Base-by-base conservation (phyloP, 2,329 filamentous ascomycete species). In the Cercospora sesami region DNA sequence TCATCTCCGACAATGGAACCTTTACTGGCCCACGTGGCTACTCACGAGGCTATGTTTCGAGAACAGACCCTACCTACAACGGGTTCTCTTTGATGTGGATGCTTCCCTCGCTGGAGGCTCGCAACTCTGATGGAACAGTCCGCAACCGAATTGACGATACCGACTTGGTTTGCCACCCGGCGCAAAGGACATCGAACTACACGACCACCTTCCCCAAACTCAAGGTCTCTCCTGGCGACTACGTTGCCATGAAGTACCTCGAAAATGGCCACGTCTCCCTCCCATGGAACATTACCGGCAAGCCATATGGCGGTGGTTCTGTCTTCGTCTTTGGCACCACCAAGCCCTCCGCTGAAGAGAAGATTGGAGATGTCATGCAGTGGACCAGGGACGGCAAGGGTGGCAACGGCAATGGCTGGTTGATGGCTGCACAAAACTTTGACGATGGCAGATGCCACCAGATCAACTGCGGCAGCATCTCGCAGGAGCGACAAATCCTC, bases 381-480 rank as follows among this genome's bases (percentile, higher is more conserved):
- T 98, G 95, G 95, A 97, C 88, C 58, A 78, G 84, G 18, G 89
- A 92, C 66, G 94, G 94, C 69, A 90, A 86, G 5, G 93, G 94
- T 21, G 94, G 94, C 23, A 89, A 97, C 77, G 84, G 86, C 60
- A 88, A 90, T 48, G 95, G 95, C 33, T 83, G 84, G 51, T 88
- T 98, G 12, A 82, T 98, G 42, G 88, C 90, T 0, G 90, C 87
- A 1, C 89, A 92, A 73, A 89, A 91, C 82, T 99, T 89, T 78
- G 95, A 98, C 75, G 95, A 99, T 75, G 91, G 91, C 28, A 90
- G 92, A 75, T 99, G 95, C 83, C 93, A 93, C 78, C 91, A 98
- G 81, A 80, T 87, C 75, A 94, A 93, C 78, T 73, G 73, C n/a
- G 82, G 82, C 2, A 76, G 61, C 12, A 88, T 93, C 69, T 89